These are phyloP conservation scores for Lentinula raphanica DNA, from an alignment of 768 basidiomycete genomes.

Conservation along the genomic window DNA sequence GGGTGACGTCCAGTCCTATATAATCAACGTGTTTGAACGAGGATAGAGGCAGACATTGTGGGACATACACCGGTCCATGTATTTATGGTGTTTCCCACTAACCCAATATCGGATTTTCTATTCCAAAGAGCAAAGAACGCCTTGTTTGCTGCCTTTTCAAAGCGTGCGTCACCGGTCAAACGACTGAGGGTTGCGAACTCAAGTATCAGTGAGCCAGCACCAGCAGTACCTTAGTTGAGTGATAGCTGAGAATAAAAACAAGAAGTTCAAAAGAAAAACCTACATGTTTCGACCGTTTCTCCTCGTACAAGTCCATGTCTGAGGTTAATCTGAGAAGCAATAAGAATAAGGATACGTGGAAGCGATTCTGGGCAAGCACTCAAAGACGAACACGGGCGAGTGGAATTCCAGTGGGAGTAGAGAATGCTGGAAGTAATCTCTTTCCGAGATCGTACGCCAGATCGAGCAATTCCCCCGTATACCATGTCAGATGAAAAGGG, in stretches of 20 bases:
- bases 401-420: slow-evolving; percentile 87
- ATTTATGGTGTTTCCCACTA: slow-evolving; percentile 89
- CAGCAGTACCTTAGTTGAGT: slow-evolving; percentile 66
- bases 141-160: slow-evolving; percentile 83
- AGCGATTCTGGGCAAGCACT: slow-evolving; percentile 6
- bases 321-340: slow-evolving; percentile 62
- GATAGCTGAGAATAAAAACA: background rate
- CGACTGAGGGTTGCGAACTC: slow-evolving; percentile 94
- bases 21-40: slow-evolving; percentile 9
- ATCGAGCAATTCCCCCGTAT: slow-evolving; percentile 69
- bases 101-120: slow-evolving; percentile 72
- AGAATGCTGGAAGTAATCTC: slow-evolving; percentile 85
- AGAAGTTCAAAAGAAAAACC: slow-evolving; percentile 24
- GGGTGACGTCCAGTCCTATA: slow-evolving; percentile 69
- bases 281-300: slow-evolving; percentile 83
- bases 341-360: slow-evolving; percentile 1
- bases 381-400: slow-evolving; percentile 69
- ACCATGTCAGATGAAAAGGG: slow-evolving; percentile 79
- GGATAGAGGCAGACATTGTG: background rate
- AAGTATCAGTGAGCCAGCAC: slow-evolving; percentile 86
- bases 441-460: slow-evolving; percentile 85
- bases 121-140: slow-evolving; percentile 96
- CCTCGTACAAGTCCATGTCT: slow-evolving; percentile 69
- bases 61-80: slow-evolving; percentile 69
- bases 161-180: slow-evolving; percentile 83